Base-by-base conservation (phyloP, 305 asterid species). In the Ajuga reptans region DNA sequence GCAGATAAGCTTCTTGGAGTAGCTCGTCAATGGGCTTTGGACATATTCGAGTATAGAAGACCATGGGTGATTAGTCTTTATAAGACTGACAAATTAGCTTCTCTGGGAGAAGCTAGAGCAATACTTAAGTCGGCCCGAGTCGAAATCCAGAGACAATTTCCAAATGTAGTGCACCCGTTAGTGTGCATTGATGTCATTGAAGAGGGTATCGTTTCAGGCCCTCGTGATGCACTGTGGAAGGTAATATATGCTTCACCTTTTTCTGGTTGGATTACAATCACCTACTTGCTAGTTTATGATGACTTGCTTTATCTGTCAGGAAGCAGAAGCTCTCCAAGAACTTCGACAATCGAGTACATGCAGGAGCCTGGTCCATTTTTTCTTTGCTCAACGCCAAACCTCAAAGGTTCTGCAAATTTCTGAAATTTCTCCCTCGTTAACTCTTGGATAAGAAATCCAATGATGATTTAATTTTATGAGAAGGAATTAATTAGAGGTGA, bases 11-110 rank as follows among this genome's bases (percentile, higher is more conserved):
- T 86, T 72, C 80, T 84, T 69, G 68, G 54, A 61, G 76, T 77
- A 57, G 87, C 92, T 78, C 73, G 85, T 56, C 72, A 52, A 36
- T 84, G 89, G 86, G 88, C 89, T 52, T 79, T 86, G 65, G 92
- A 83, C 67, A 86, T 86, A 47, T 77, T 68, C 14, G 87, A 79
- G 72, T 42, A 84, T 49, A 74, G 66, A 62, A 83, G 61, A 50
- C 86, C 88, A 73, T 79, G 84, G 85, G 71, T 76, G 50, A 66
- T 72, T 69, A 82, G 88, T 79, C 88, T 84, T 50, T 68, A 78
- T 66, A 81, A 66, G 82, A 81, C 85, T 3, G 86, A 86, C 69
- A 84, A 83, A 81, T 60, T 86, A 72, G 82, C 69, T 63, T 68
- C 89, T 18, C 37, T 82, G 63, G 79, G 62, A 61, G 85, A 83